phyloP scores from a whole-genome alignment of 2,329 filamentous ascomycete genomes.

The Camillea tinctor region DNA sequence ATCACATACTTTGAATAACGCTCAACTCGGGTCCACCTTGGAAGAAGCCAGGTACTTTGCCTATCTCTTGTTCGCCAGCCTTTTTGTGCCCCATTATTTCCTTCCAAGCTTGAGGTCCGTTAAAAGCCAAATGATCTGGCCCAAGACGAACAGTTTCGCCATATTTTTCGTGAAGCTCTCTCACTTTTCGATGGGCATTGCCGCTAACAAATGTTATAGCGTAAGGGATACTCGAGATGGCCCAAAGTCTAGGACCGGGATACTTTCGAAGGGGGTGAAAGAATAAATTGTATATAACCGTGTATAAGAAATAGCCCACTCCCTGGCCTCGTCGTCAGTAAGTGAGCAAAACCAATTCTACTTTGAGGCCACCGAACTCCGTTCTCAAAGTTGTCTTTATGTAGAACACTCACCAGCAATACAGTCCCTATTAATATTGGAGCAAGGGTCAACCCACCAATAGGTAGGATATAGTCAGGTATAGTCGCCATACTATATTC shows the following conservation, averaged over 20 bases:
- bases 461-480: too few relatives aligned
- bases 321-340: too few relatives aligned
- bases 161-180: constrained; percentile 10
- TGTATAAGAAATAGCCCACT: too few relatives aligned
- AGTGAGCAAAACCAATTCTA: too few relatives aligned
- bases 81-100: constrained; percentile 12
- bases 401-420: too few relatives aligned
- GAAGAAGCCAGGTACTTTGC: constrained; percentile 8
- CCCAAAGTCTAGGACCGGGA: constrained; percentile 11
- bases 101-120: constrained; percentile 11
- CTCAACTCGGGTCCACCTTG: constrained; percentile 4
- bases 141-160: constrained; percentile 12
- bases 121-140: constrained; percentile 9
- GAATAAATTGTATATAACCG: constrained; percentile 9
- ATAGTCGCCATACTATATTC: too few relatives aligned
- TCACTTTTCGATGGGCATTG: constrained; percentile 1
- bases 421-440: too few relatives aligned
- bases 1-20: not conserved
- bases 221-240: not conserved
- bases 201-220: not conserved
- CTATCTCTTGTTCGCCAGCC: constrained; percentile 4
- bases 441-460: too few relatives aligned
- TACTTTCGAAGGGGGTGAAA: constrained; percentile 12
- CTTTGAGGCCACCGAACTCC: too few relatives aligned
- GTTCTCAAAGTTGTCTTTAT: too few relatives aligned